phyloP scores from a whole-genome alignment of 1,139 yeast genomes.

The Magnusiomyces paraingens region DNA sequence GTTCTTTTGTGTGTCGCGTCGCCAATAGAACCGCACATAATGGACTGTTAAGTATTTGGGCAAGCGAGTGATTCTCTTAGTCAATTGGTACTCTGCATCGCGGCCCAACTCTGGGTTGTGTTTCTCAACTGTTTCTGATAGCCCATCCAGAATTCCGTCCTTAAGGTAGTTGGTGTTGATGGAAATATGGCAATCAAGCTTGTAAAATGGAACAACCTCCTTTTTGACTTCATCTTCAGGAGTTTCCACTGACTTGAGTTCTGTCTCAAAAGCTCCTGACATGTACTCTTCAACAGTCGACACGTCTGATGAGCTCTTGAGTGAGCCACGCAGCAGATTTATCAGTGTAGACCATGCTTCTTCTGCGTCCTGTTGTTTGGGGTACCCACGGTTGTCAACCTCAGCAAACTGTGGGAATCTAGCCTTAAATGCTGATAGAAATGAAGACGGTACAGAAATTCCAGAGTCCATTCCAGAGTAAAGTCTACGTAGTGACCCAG shows the following conservation, averaged over 20 bases:
- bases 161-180: slow-evolving; percentile 80
- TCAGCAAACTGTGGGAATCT: slow-evolving; percentile 88
- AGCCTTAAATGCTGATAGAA: slow-evolving; percentile 42
- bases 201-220: slow-evolving; percentile 52
- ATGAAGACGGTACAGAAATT: slow-evolving; percentile 47
- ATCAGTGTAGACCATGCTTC: slow-evolving; percentile 85
- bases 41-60: slow-evolving; percentile 89
- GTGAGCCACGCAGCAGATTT: slow-evolving; percentile 40
- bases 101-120: slow-evolving; percentile 62
- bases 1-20: slow-evolving; percentile 82
- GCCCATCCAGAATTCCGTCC: slow-evolving; percentile 73
- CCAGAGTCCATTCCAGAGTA: slow-evolving; percentile 30
- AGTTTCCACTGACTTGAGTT: slow-evolving; percentile 53
- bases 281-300: slow-evolving; percentile 50
- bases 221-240: slow-evolving; percentile 46
- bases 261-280: slow-evolving; percentile 56
- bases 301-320: slow-evolving; percentile 16
- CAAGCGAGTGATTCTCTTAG: slow-evolving; percentile 64
- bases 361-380: slow-evolving; percentile 97
- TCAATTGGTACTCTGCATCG: slow-evolving; percentile 63
- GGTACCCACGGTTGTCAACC: slow-evolving; percentile 55
- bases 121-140: slow-evolving; percentile 73
- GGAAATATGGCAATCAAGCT: slow-evolving; percentile 83
- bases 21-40: slow-evolving; percentile 94
- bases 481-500: slow-evolving; percentile 30